A percentile compares a stretch with the other conserved stretches of the same genome.
Evolutionary conservation across 768 basidiomycete genomes (phyloP).

Genomic region (Xanthoconium stramineum): DNA sequence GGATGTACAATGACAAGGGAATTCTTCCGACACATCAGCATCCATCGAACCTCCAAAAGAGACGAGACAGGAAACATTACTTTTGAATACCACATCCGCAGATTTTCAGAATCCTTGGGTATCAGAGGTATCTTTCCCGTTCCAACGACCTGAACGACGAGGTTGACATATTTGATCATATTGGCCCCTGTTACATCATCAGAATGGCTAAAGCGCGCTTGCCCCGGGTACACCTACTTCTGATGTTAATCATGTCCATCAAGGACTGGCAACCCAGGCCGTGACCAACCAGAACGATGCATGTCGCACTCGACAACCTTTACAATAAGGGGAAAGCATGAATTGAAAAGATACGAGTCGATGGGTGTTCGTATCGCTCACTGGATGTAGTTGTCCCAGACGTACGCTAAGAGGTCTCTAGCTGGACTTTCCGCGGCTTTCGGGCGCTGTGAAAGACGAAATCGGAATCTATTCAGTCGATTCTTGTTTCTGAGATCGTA

Average conservation of each 20-base stretch:
- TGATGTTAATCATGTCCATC: conserved; percentile 66
- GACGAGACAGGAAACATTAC: conserved; percentile 40
- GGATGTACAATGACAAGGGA: conserved; percentile 70
- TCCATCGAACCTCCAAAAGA: not conserved
- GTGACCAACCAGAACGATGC: conserved; percentile 82
- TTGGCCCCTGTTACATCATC: conserved; percentile 37
- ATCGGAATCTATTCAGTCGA: not conserved
- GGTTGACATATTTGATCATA: conserved; percentile 62
- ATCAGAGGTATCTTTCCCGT: conserved; percentile 51
- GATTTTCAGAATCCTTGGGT: conserved; percentile 53
- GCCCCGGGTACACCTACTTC: conserved; percentile 49
- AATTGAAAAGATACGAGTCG: not conserved
- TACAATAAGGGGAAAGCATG: not conserved
- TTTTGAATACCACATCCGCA: conserved; percentile 71
- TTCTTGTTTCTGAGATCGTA: conserved; percentile 19
- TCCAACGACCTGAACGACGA: conserved; percentile 78
- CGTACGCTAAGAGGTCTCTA: conserved; percentile 66
- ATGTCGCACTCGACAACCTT: conserved; percentile 70
- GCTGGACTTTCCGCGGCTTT: conserved; percentile 45
- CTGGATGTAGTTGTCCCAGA: conserved; percentile 98
- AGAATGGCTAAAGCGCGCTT: not conserved
- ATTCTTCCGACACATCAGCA: conserved; percentile 44
- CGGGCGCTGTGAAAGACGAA: conserved; percentile 29
- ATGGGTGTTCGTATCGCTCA: conserved; percentile 37
- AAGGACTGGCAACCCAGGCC: conserved; percentile 78